Evolutionary conservation across 768 basidiomycete genomes (phyloP), one percentile per base, ranked within the genome.

Genomic region (Leucosporidium yakuticum): DNA sequence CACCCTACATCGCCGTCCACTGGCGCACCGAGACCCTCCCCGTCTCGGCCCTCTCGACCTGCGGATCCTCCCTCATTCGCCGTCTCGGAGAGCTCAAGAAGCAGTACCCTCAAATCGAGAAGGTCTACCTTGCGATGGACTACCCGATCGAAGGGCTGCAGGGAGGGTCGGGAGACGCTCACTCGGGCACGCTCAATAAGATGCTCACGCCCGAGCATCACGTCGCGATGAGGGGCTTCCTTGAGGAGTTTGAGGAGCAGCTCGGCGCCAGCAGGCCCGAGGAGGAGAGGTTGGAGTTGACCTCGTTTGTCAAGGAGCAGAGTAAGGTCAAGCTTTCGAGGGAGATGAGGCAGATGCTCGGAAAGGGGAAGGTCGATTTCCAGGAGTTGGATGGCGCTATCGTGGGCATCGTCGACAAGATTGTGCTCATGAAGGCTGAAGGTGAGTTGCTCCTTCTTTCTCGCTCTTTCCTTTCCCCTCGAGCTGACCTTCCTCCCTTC

Each of bases 121-220:
- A 79, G 12, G 80, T 85, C 2, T 86, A 84, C 83, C 79, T 86
- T 59, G 83, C 84, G 3, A 85, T 83, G 25, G 85, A 87, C 74
- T 81, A 84, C 71, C 83, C 84, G 3, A 66, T 75, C 60, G 77
- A 77, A 56, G 54, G 68, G 32, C 61, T 60, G 58, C 1, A 31
- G 4, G 34, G 49, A 58, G 47, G 74, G 77, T 51, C 79, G 9
- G 49, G 25, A 23, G 39, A 65, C 15, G 79, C 73, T 64, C 76
- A 77, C 49, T 82, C 82, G 56, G 82, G 83, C 12, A 85, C 84
- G 36, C 84, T 84, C 25, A 72, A 68, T 72, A 80, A 76, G 55
- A 73, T 76, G 11, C 76, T 83, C 55, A 79, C 80, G 15, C 69
- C 77, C 11, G 79, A 80, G 59, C 83, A 85, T 64, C 79, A 80